Evolutionary conservation across 192 early-diverging fungal genomes (phyloP).

Genomic region (Backusella mclennaniae): DNA sequence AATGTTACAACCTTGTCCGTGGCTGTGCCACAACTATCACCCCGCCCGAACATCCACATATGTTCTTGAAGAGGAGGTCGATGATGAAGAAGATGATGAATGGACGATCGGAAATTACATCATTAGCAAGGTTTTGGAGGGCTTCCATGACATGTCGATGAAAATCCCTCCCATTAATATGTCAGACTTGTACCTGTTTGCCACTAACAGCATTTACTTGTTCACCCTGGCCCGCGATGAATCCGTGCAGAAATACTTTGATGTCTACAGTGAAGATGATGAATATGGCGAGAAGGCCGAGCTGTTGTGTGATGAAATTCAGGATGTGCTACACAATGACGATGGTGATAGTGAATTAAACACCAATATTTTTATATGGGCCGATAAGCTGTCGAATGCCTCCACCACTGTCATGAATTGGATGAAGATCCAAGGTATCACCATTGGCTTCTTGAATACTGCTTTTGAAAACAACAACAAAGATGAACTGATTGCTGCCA

Average conservation of each 20-base stretch:
- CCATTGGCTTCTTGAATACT: neutral
- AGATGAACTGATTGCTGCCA: slow-evolving; percentile 2
- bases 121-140: neutral
- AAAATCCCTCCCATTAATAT: neutral
- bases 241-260: neutral
- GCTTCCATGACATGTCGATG: neutral
- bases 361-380: slow-evolving; percentile 1
- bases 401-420: neutral
- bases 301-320: neutral
- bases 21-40: neutral
- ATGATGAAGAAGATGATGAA: neutral
- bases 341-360: neutral
- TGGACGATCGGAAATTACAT: neutral
- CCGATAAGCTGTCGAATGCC: neutral
- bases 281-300: neutral
- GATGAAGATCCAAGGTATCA: slow-evolving; percentile 1
- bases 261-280: slow-evolving; percentile 3
- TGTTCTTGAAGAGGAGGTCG: neutral
- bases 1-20: too few relatives aligned
- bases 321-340: slow-evolving; percentile 1
- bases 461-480: neutral
- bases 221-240: neutral
- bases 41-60: slow-evolving; percentile 4
- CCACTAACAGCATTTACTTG: neutral
- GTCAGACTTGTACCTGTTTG: neutral